Evolutionary conservation across 441 rosid genomes (phyloP), one percentile per base, ranked within the genome.

Genomic region (Croton setiger): DNA sequence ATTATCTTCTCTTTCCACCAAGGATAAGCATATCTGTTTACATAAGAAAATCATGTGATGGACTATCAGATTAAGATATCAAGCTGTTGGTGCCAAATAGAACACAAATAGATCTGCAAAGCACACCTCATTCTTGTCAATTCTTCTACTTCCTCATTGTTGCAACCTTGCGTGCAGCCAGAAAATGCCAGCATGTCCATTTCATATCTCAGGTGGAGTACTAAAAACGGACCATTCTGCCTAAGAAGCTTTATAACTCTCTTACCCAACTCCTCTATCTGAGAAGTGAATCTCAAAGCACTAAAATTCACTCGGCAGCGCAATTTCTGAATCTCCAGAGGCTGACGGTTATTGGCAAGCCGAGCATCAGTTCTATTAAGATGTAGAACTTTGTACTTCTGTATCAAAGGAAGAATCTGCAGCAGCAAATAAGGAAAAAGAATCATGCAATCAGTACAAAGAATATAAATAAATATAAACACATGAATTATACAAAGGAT

Each of bases 161-260:
- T 90, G 80, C 93, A 90, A 68, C 98, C 97, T 41, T 90, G 91
- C n/a, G 87, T 82, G 68, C 98, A 92, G 70, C 98, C 98, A 63
- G 98, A 92, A 76, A 92, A 92, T 17, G 98, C 98, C 69, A 92
- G 64, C 98, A 92, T 92, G 76, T 92, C 98, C 98, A 92, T 92
- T 81, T 92, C 98, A 75, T 90, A 92, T 77, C 98, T 79, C 52
- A 92, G 97, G 70, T 92, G 98, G 66, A 92, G 88, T 5, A 90
- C 97, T 5, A 92, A 81, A 76, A 93, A 93, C 39, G 87, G 96
- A 31, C 96, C 98, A 69, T 81, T 85, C 75, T 82, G 77, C 79
- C 88, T 90, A 13, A 93, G 74, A 72, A 90, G 90, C 70, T 64
- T 83, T 74, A 90, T 82, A 36, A 93, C 94, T 80, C 85, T 84